Conservation (phyloP, 768 basidiomycete species). For the Termitomyces sp. region DNA sequence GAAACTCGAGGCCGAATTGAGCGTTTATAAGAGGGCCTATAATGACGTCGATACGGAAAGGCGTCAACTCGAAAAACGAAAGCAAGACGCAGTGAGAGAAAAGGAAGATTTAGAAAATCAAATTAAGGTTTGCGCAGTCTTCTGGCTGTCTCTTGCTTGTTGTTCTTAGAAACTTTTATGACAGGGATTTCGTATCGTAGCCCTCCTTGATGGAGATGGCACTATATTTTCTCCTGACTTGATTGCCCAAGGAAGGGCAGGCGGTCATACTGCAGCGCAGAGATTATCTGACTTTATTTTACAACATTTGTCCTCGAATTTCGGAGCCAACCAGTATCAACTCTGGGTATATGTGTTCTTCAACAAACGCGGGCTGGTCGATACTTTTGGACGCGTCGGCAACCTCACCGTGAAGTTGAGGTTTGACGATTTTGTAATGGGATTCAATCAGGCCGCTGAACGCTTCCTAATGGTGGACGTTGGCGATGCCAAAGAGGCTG, state of each 20-base stretch:
- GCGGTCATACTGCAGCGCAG: conserved; percentile 55
- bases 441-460: conserved; percentile 68
- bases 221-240: conserved; percentile 55
- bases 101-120: conserved; percentile 36
- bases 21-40: conserved; percentile 40
- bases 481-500: conserved; percentile 68
- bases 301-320: conserved; percentile 29
- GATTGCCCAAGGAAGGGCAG: conserved; percentile 50
- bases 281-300: conserved; percentile 38
- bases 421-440: conserved; percentile 64
- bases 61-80: conserved; percentile 26
- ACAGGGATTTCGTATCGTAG: conserved; percentile 42
- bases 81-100: conserved; percentile 35
- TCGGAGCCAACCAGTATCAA: conserved; percentile 41
- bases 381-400: conserved; percentile 43
- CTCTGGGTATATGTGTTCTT: conserved; percentile 62
- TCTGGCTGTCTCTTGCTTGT: not conserved
- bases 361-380: conserved; percentile 57
- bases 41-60: conserved; percentile 33
- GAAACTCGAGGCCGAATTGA: conserved; percentile 37
- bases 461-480: conserved; percentile 71
- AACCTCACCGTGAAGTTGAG: conserved; percentile 32
- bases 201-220: conserved; percentile 66
- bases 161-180: not conserved
- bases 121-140: conserved; percentile 28